These are phyloP conservation scores for Scheffersomyces stambukii DNA, from an alignment of 1,139 yeast genomes.

Conservation along the genomic window DNA sequence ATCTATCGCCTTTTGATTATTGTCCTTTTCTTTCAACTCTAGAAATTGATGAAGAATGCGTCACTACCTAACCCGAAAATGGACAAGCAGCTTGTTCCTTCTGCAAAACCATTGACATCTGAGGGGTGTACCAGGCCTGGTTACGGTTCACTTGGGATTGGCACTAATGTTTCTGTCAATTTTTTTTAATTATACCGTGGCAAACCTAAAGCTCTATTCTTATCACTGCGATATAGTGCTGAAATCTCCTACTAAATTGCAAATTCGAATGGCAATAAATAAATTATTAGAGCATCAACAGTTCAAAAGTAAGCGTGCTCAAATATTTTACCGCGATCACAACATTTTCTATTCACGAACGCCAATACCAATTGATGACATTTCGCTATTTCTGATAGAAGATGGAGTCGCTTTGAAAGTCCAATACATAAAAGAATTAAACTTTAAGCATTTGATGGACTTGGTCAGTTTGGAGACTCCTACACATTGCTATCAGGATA, in stretches of 20 bases:
- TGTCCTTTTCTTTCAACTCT: no score
- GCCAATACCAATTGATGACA: slow-evolving; percentile 12
- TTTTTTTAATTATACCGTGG: slow-evolving; percentile 9
- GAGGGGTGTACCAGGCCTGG: no score
- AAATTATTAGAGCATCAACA: slow-evolving; percentile 9
- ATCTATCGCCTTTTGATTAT: no score
- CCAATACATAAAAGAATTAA: slow-evolving; percentile 7
- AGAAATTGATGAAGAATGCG: no score
- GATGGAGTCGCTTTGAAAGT: slow-evolving; percentile 8
- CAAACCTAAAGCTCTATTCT: slow-evolving; percentile 8
- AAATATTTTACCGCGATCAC: slow-evolving; percentile 9
- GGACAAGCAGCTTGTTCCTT: no score
- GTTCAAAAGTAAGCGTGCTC: slow-evolving; percentile 8
- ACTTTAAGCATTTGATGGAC: slow-evolving; percentile 9
- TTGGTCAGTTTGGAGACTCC: slow-evolving; percentile 7
- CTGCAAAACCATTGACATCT: no score
- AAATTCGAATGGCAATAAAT: slow-evolving; percentile 7
- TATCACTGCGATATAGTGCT: slow-evolving; percentile 9
- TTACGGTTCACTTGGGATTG: slow-evolving; percentile 8
- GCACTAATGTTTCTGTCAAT: slow-evolving; percentile 9
- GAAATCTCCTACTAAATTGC: slow-evolving; percentile 1
- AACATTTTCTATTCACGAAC: slow-evolving; percentile 7
- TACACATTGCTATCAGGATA: slow-evolving; percentile 9
- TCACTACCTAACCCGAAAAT: no score
- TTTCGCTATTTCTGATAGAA: slow-evolving; percentile 5